phyloP scores from a whole-genome alignment of 1,139 yeast species.

The Kurtzmaniella quercitrusa region DNA sequence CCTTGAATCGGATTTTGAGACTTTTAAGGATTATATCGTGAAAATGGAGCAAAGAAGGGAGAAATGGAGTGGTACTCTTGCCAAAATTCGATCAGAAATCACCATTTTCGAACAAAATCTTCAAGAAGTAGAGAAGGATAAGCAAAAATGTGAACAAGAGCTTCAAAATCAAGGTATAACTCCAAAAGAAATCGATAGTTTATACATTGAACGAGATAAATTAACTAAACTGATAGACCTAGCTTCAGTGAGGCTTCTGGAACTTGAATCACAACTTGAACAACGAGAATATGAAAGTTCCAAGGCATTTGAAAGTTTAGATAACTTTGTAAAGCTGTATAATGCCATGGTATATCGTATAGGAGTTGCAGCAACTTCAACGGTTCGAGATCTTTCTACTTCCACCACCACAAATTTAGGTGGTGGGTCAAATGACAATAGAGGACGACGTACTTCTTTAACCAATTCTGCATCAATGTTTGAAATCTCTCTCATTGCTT shows the following conservation, averaged over 20 bases:
- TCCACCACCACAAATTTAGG: not conserved
- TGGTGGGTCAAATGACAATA: not conserved
- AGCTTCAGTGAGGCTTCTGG: constrained; percentile 39
- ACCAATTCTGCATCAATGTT: constrained; percentile 21
- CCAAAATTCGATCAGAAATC: constrained; percentile 54
- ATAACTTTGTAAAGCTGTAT: constrained; percentile 50
- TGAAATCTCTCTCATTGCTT: constrained; percentile 20
- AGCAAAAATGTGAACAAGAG: constrained; percentile 40
- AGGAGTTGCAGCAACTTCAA: constrained; percentile 9
- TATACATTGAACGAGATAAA: constrained; percentile 59
- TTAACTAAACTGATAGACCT: constrained; percentile 54
- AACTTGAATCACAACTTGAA: constrained; percentile 29
- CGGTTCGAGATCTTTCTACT: constrained; percentile 4
- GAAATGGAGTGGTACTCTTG: constrained; percentile 60
- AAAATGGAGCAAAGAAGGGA: constrained; percentile 59
- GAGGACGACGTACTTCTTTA: constrained; percentile 1
- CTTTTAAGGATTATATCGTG: constrained; percentile 67
- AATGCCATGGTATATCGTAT: constrained; percentile 51
- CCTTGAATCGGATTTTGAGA: constrained; percentile 65
- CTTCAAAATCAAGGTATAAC: constrained; percentile 56
- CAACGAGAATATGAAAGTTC: constrained; percentile 47
- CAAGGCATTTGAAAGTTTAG: constrained; percentile 46
- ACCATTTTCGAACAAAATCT: constrained; percentile 42
- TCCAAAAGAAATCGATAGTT: constrained; percentile 56
- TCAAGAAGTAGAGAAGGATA: constrained; percentile 39